Conservation (phyloP, 208 protist genomes). For the Trichomonas tenax region DNA sequence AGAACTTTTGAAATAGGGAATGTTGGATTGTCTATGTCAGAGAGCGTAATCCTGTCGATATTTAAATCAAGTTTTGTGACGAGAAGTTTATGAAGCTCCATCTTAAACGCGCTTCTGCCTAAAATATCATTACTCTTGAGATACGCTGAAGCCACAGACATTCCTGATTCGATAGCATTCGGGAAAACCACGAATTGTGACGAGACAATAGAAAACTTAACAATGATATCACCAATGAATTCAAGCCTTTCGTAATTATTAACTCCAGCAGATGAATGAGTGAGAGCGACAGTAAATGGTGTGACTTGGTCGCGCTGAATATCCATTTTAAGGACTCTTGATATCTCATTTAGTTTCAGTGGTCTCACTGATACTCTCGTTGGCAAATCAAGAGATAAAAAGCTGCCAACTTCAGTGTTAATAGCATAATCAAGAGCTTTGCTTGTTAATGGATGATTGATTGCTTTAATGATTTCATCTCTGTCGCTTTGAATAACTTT, state of each 20-base stretch:
- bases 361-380: background rate
- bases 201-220: background rate
- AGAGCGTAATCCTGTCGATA: no score
- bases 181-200: background rate
- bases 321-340: background rate
- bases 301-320: background rate
- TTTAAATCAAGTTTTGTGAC: background rate
- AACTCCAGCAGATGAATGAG: background rate
- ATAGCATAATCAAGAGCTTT: background rate
- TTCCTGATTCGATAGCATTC: background rate
- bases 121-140: background rate
- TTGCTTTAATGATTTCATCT: background rate
- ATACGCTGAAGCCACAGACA: background rate
- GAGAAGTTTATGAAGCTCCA: background rate
- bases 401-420: no score
- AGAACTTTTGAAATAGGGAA: background rate
- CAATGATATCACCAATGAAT: slow-evolving; percentile 10
- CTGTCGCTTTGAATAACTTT: background rate
- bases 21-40: background rate
- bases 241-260: background rate
- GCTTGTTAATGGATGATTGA: background rate
- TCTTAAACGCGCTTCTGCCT: background rate
- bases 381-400: no score
- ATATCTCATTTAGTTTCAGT: background rate
- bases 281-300: background rate